These are phyloP conservation scores for Colletotrichum chrysophilum DNA, from an alignment of 2,329 filamentous ascomycete species.

Conservation along the genomic window DNA sequence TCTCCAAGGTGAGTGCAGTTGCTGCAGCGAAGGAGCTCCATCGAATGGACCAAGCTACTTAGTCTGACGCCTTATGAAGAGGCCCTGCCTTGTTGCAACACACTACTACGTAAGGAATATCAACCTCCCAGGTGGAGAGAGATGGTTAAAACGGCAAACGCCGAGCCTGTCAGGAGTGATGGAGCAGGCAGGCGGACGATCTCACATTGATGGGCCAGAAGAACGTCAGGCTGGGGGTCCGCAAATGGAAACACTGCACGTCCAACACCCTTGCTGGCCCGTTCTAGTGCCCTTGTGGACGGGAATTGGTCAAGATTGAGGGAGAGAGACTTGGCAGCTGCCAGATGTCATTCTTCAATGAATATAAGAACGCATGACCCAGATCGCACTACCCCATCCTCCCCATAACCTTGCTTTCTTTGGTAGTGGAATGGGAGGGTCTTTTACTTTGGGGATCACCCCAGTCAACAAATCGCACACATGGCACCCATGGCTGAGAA, in stretches of 20 bases:
- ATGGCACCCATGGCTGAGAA: constrained; percentile 25
- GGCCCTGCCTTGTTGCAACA: not conserved
- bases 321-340: not conserved
- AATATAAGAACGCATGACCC: not conserved
- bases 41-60: not conserved
- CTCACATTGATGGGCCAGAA: not conserved
- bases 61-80: not conserved
- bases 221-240: not conserved
- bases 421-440: constrained; percentile 6
- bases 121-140: not conserved
- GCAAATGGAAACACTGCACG: not conserved
- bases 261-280: not conserved
- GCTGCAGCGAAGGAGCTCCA: not conserved
- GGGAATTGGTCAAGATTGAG: not conserved
- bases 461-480: not conserved
- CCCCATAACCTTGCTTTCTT: not conserved
- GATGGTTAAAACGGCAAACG: not conserved
- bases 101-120: not conserved
- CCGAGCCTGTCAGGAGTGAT: not conserved
- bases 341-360: not conserved
- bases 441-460: not conserved
- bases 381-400: not conserved
- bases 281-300: not conserved
- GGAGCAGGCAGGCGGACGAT: not conserved
- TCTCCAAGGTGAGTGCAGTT: not conserved